These are phyloP conservation scores for Saccharomyces hybrid DNA, from an alignment of 1,139 yeast genomes.

Conservation along the genomic window DNA sequence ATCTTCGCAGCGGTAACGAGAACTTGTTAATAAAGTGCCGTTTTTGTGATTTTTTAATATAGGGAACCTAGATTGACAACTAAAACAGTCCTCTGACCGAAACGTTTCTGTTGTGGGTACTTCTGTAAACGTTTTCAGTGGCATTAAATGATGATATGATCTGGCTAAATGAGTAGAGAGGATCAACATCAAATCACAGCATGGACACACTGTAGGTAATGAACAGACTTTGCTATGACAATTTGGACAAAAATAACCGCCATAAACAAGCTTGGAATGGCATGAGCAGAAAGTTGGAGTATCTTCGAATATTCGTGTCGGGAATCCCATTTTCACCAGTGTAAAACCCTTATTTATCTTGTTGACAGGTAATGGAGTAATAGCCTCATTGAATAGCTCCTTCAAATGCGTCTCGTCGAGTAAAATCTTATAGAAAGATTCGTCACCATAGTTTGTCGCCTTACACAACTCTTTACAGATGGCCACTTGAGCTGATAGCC, in stretches of 20 bases:
- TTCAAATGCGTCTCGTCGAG: constrained; percentile 82
- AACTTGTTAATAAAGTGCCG: constrained; percentile 41
- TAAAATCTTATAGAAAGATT: constrained; percentile 65
- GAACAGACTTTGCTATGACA: constrained; percentile 81
- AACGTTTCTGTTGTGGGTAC: constrained; percentile 45
- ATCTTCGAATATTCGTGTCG: constrained; percentile 57
- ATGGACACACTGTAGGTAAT: constrained; percentile 87
- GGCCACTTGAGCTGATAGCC: constrained; percentile 91
- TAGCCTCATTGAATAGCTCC: constrained; percentile 79
- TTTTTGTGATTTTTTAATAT: constrained; percentile 33
- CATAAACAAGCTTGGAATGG: constrained; percentile 58
- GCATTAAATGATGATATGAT: constrained; percentile 89
- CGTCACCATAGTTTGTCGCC: constrained; percentile 67
- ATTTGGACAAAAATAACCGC: constrained; percentile 84
- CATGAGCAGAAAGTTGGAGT: constrained; percentile 81
- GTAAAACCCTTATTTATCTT: constrained; percentile 53
- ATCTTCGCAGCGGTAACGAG: constrained; percentile 62
- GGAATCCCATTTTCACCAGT: constrained; percentile 94
- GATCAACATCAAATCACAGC: constrained; percentile 83
- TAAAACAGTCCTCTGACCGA: constrained; percentile 51
- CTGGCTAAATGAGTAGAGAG: constrained; percentile 91
- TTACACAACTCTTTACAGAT: constrained; percentile 80
- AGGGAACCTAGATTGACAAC: constrained; percentile 48
- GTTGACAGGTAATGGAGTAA: constrained; percentile 73
- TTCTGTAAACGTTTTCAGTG: constrained; percentile 66